A percentile compares a stretch with the other conserved stretches of the same genome.
phyloP scores from a whole-genome alignment of 163 green algal genomes.

The Chlamydomonas reinhardtii region DNA sequence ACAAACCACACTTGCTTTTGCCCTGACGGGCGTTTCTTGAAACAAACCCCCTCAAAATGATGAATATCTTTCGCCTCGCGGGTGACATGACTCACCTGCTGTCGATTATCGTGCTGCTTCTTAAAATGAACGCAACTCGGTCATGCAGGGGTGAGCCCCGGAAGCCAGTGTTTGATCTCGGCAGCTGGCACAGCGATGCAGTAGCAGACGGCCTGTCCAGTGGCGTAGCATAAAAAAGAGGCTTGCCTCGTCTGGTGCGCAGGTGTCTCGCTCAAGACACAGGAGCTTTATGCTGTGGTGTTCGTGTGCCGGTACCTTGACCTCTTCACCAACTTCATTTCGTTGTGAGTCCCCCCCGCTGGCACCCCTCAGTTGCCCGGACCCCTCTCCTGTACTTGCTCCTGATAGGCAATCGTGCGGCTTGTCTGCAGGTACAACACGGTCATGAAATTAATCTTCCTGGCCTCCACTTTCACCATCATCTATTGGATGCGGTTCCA shows the following conservation, averaged over 20 bases:
- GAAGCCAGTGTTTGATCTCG: slow-evolving; percentile 16
- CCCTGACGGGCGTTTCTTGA: slow-evolving; percentile 37
- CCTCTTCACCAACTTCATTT: slow-evolving; percentile 95
- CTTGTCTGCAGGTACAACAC: slow-evolving; percentile 93
- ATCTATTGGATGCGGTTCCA: slow-evolving; percentile 96
- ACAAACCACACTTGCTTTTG: not conserved
- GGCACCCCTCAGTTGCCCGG: too few relatives aligned
- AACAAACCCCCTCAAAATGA: slow-evolving; percentile 57
- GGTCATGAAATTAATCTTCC: slow-evolving; percentile 98
- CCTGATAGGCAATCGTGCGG: not conserved
- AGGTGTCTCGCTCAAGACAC: slow-evolving; percentile 97
- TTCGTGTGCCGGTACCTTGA: slow-evolving; percentile 98
- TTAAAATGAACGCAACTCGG: slow-evolving; percentile 96
- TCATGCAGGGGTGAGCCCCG: slow-evolving; percentile 90
- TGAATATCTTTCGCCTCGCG: slow-evolving; percentile 97
- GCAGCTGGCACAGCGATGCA: slow-evolving; percentile 2
- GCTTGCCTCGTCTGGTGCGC: not conserved
- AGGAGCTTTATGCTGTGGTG: slow-evolving; percentile 97
- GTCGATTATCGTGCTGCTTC: slow-evolving; percentile 93
- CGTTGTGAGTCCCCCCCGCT: slow-evolving; percentile 83
- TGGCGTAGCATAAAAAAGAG: too few relatives aligned
- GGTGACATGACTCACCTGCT: slow-evolving; percentile 98
- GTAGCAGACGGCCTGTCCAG: not conserved
- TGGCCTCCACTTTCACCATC: slow-evolving; percentile 89
- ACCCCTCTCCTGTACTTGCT: not conserved